These are phyloP conservation scores for Dendrobium nobile DNA, from an alignment of 106 monocot species.

Conservation along the genomic window DNA sequence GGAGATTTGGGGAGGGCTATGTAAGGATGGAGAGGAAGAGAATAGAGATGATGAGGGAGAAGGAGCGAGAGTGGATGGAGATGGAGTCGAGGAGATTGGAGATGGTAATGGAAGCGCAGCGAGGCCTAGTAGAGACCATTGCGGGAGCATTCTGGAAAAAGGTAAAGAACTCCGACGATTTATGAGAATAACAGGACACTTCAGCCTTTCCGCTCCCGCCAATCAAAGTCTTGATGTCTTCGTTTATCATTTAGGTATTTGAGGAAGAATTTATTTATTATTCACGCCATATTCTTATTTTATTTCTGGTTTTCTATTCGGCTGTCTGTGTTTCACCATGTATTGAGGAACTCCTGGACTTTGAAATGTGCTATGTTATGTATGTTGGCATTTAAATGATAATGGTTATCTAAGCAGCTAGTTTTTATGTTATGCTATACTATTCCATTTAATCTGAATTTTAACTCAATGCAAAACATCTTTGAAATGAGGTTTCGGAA, in stretches of 20 bases:
- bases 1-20: constrained; percentile 49
- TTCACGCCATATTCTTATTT: background rate
- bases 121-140: constrained; percentile 33
- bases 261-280: background rate
- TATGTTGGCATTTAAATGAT: background rate
- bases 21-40: constrained; percentile 61
- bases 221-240: background rate
- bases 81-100: constrained; percentile 52
- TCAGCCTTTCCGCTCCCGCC: background rate
- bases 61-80: constrained; percentile 71
- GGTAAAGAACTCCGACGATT: constrained; percentile 23
- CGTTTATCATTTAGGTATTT: background rate
- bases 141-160: constrained; percentile 31
- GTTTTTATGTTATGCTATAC: background rate
- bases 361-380: background rate
- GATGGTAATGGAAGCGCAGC: constrained; percentile 58
- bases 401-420: background rate
- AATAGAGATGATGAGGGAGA: constrained; percentile 62
- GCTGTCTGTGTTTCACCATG: background rate
- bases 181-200: constrained; percentile 1
- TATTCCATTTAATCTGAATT: background rate
- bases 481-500: background rate
- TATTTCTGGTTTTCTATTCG: background rate
- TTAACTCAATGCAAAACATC: background rate
- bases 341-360: background rate